Percentiles rank a stretch among this genome's conserved stretches.
phyloP scores from a whole-genome alignment of 208 protist species.

The Crithidia bombi region DNA sequence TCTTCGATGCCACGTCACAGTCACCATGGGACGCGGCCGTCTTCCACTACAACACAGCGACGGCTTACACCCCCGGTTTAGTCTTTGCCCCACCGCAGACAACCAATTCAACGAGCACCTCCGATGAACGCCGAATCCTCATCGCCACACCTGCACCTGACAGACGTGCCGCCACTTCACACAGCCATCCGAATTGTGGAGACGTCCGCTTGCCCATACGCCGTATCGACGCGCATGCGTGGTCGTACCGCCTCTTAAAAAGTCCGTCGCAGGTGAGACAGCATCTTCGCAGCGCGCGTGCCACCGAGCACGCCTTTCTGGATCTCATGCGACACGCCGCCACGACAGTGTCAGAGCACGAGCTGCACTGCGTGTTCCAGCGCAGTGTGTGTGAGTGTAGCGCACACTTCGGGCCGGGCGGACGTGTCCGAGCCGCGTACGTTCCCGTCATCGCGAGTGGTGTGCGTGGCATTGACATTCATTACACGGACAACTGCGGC shows the following conservation, averaged over 20 bases:
- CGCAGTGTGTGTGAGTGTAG: constrained; percentile 25
- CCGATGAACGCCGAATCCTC: not conserved
- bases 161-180: not conserved
- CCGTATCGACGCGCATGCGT: constrained; percentile 3
- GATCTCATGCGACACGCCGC: constrained; percentile 32
- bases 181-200: not conserved
- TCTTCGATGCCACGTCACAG: constrained; percentile 20
- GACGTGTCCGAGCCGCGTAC: constrained; percentile 42
- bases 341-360: constrained; percentile 30
- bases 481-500: constrained; percentile 59
- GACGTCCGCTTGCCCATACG: constrained; percentile 12
- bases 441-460: constrained; percentile 64
- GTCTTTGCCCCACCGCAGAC: not conserved
- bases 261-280: constrained; percentile 40
- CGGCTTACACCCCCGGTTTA: constrained; percentile 13
- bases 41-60: constrained; percentile 14
- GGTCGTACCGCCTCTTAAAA: constrained; percentile 42
- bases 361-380: constrained; percentile 39
- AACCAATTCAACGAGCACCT: not conserved
- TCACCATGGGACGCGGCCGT: not conserved
- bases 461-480: constrained; percentile 43
- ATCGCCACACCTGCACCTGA: not conserved
- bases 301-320: constrained; percentile 48
- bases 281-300: constrained; percentile 49
- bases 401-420: constrained; percentile 18